Percentiles rank a stretch among this genome's conserved stretches.
Evolutionary conservation across 2,329 filamentous ascomycete genomes (phyloP).

Genomic region (Colletotrichum simmondsii): DNA sequence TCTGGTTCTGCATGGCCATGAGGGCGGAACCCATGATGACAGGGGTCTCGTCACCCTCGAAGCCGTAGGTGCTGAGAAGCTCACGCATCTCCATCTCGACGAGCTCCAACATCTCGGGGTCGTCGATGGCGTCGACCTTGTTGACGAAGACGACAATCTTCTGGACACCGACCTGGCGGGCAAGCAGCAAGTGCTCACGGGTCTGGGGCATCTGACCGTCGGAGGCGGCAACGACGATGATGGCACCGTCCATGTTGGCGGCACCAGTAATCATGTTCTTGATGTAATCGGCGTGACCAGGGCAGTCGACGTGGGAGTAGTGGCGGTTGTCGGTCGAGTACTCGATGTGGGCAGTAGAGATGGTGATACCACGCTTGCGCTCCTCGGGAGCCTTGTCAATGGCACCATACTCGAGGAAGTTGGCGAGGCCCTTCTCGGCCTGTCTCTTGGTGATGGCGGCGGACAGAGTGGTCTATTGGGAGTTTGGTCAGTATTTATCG

Average conservation of each 20-base stretch:
- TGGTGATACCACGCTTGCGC: slow-evolving; percentile 99
- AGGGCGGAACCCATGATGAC: slow-evolving; percentile 98
- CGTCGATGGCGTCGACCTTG: slow-evolving; percentile 97
- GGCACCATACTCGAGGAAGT: slow-evolving; percentile 95
- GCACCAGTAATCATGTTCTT: slow-evolving; percentile 99
- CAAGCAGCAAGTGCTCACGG: slow-evolving; percentile 95
- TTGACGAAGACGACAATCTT: slow-evolving; percentile 99
- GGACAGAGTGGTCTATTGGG: slow-evolving; percentile 91
- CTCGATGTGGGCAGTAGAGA: slow-evolving; percentile 98
- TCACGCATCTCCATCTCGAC: slow-evolving; percentile 99
- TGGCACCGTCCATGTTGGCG: slow-evolving; percentile 98
- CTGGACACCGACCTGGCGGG: slow-evolving; percentile 98
- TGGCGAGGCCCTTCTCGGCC: slow-evolving; percentile 92
- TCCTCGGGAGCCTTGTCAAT: slow-evolving; percentile 99
- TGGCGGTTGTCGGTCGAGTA: slow-evolving; percentile 94
- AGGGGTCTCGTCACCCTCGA: slow-evolving; percentile 97
- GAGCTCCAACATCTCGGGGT: slow-evolving; percentile 99
- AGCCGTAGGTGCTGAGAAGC: slow-evolving; percentile 90
- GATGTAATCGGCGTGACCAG: slow-evolving; percentile 99
- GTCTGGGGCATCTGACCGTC: slow-evolving; percentile 99
- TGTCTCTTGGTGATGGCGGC: slow-evolving; percentile 99
- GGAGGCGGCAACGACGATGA: slow-evolving; percentile 97
- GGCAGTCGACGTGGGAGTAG: slow-evolving; percentile 99
- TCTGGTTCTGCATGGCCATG: slow-evolving; percentile 88
- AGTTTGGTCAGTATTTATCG: slow-evolving; percentile 34